These are phyloP conservation scores for Rhypophila decipiens DNA, from an alignment of 495 filamentous ascomycete genomes.

Conservation along the genomic window DNA sequence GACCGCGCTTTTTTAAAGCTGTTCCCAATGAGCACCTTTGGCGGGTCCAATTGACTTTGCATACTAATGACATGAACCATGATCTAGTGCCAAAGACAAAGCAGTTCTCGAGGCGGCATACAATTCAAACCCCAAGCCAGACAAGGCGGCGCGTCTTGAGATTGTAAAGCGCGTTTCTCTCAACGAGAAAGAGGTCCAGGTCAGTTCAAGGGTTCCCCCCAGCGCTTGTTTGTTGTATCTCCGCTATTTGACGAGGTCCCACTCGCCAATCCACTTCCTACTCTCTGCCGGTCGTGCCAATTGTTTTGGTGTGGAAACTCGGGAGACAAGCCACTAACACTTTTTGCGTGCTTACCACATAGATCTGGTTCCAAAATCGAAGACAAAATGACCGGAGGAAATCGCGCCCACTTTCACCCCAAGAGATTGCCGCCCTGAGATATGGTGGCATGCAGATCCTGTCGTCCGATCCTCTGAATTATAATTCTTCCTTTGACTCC, in stretches of 20 bases:
- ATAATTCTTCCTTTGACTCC: conserved; percentile 26
- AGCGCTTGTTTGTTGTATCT: background rate
- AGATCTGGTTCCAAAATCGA: conserved; percentile 99
- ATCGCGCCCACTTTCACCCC: conserved; percentile 75
- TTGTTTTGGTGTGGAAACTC: no score
- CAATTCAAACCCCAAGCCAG: conserved; percentile 78
- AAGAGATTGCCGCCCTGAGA: conserved; percentile 63
- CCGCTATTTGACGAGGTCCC: background rate
- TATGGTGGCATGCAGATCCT: conserved; percentile 50
- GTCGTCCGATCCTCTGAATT: conserved; percentile 39
- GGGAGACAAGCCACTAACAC: conserved; percentile 2
- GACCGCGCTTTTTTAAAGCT: no score
- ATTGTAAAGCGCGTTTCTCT: conserved; percentile 81
- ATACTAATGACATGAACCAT: conserved; percentile 6
- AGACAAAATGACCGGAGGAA: conserved; percentile 90
- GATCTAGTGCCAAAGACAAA: conserved; percentile 75
- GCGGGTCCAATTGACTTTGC: background rate
- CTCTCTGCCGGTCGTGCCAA: conserved; percentile 2
- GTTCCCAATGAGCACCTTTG: conserved; percentile 1
- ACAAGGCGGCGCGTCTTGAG: conserved; percentile 77
- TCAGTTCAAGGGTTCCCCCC: no score
- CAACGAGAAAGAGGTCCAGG: conserved; percentile 97
- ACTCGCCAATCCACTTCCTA: background rate
- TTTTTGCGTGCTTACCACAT: background rate
- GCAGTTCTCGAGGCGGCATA: conserved; percentile 86